A percentile compares a stretch with the other conserved stretches of the same genome.
Evolutionary conservation across 306 rosid genomes (phyloP).

Genomic region (Cicer pinnatifidum): DNA sequence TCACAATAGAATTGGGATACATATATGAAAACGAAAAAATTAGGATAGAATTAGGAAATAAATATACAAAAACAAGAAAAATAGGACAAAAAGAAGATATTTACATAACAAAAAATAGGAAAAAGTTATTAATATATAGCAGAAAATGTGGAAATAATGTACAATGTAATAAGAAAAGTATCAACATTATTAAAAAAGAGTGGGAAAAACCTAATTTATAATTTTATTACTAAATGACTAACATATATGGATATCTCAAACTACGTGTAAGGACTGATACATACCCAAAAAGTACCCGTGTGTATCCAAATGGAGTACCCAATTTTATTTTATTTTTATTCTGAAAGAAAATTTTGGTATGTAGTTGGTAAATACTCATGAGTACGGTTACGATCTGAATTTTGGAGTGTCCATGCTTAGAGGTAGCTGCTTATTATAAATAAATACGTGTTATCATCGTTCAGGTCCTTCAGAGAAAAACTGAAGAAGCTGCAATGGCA

Average conservation of each 20-base stretch:
- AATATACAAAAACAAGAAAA: neutral
- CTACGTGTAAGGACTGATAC: neutral
- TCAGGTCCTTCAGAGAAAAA: constrained; percentile 99
- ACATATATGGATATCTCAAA: neutral
- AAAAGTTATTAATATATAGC: neutral
- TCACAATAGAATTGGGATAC: neutral
- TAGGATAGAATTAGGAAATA: neutral
- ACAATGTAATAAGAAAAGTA: neutral
- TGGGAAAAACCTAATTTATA: neutral
- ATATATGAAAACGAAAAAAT: neutral
- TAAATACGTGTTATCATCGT: constrained; percentile 32
- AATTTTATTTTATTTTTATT: neutral
- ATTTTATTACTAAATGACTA: neutral
- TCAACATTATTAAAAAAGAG: neutral
- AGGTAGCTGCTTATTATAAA: constrained; percentile 23
- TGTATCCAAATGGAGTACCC: neutral
- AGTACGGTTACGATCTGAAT: neutral
- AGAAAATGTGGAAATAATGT: constrained; percentile 5
- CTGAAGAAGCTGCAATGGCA: constrained; percentile 99
- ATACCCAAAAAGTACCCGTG: neutral
- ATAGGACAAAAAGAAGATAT: neutral
- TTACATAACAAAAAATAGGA: neutral
- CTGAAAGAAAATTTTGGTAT: neutral
- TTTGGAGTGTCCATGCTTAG: neutral
- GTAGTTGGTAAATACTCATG: neutral